A percentile compares a stretch with the other conserved stretches of the same genome.
Evolutionary conservation across 495 filamentous ascomycete genomes (phyloP).

Genomic region (Sabuloglossum arenarium): DNA sequence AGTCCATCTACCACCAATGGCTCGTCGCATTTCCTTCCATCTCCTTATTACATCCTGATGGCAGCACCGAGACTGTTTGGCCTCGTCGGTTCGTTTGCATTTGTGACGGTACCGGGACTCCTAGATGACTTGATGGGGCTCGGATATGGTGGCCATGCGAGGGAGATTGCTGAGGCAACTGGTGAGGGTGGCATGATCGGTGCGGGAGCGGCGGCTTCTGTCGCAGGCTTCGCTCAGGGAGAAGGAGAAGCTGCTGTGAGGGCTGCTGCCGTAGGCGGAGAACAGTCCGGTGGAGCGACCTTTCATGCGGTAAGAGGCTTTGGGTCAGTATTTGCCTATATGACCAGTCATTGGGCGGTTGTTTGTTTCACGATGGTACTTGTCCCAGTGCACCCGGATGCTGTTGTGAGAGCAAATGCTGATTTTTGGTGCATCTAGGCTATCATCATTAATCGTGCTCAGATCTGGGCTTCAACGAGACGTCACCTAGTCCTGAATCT

Average conservation of each 20-base stretch:
- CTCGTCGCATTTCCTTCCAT: conserved; percentile 12
- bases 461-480: conserved; percentile 78
- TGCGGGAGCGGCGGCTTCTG: conserved; percentile 20
- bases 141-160: conserved; percentile 30
- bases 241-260: not conserved
- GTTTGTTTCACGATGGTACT: conserved; percentile 61
- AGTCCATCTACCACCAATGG: conserved; percentile 8
- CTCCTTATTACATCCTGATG: conserved; percentile 29
- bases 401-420: conserved; percentile 1
- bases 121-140: conserved; percentile 33
- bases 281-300: not conserved
- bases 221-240: not conserved
- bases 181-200: conserved; percentile 11
- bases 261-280: not conserved
- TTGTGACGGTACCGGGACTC: conserved; percentile 37
- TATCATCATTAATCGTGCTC: conserved; percentile 73
- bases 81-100: conserved; percentile 33
- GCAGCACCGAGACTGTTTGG: conserved; percentile 42
- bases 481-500: conserved; percentile 51
- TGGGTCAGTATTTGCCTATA: conserved; percentile 49
- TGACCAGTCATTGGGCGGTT: conserved; percentile 87
- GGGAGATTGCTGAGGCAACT: conserved; percentile 32
- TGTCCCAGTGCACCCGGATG: no score
- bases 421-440: conserved; percentile 25
- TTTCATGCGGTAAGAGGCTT: not conserved